These are phyloP conservation scores for Picea sitchensis DNA, from an alignment of 75 land plant genomes.

Conservation along the genomic window DNA sequence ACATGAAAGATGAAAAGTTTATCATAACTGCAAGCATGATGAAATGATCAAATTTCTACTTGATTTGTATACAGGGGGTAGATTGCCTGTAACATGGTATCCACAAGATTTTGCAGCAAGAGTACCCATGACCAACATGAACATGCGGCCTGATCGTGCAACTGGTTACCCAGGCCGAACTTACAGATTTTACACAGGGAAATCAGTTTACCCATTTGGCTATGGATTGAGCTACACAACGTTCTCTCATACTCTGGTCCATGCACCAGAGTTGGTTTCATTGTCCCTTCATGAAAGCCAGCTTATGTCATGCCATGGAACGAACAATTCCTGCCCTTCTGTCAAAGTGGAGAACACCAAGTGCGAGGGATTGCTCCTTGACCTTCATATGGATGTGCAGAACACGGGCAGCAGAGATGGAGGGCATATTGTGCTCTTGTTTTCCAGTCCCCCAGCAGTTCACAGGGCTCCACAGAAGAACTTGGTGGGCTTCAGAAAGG, in stretches of 20 bases:
- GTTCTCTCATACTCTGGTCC: slow-evolving; percentile 52
- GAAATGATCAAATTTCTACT: too few relatives aligned
- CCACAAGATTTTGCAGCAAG: slow-evolving; percentile 51
- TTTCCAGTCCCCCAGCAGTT: slow-evolving; percentile 37
- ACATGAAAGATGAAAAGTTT: too few relatives aligned
- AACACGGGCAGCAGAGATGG: slow-evolving; percentile 43
- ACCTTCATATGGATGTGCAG: slow-evolving; percentile 43
- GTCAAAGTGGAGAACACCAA: slow-evolving; percentile 4
- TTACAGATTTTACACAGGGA: slow-evolving; percentile 89
- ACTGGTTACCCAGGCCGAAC: slow-evolving; percentile 91
- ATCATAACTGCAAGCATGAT: too few relatives aligned
- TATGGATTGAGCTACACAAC: slow-evolving; percentile 82
- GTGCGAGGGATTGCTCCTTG: slow-evolving; percentile 34
- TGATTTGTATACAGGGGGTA: slow-evolving; percentile 54
- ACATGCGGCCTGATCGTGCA: slow-evolving; percentile 76
- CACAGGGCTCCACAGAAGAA: slow-evolving; percentile 51
- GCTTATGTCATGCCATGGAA: not conserved
- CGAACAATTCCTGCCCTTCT: too few relatives aligned
- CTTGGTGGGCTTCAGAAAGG: slow-evolving; percentile 56
- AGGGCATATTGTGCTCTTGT: slow-evolving; percentile 59
- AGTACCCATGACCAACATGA: slow-evolving; percentile 89
- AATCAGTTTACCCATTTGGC: slow-evolving; percentile 65
- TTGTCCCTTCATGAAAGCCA: not conserved
- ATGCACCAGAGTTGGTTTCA: slow-evolving; percentile 22
- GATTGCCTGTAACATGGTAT: slow-evolving; percentile 85